Base-by-base conservation (phyloP, 2,329 filamentous ascomycete species). In the Diaporthe sp. region DNA sequence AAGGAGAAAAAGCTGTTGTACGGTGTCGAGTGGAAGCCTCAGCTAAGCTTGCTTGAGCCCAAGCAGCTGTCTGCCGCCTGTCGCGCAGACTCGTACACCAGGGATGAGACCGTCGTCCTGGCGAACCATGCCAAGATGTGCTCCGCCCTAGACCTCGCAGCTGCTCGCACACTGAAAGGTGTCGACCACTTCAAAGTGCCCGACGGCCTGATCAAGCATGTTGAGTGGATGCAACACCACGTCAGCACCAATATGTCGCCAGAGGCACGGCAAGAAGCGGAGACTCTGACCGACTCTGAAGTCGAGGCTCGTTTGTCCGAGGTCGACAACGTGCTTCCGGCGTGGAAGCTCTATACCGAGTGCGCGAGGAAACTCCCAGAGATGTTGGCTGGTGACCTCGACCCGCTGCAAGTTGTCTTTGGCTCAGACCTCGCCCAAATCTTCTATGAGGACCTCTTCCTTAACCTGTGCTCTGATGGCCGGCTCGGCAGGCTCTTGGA, bases 361-460 rank as follows among this genome's bases (percentile, higher is more conserved):
- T 78, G 81, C 30, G 82, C 78, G 12, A 79, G 81, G n/a, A 78
- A 80, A 22, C 77, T 85, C 9, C 74, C 75, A 3, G 76, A 72
- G 9, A 83, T 86, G 28, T 76, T 85, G 5, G 58, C 76, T 3
- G 82, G 81, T 3, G 78, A 81, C 45, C 76, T 80, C 9, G 81
- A 85, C 67, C 82, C 84, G 0, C 77, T 85, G 0, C 77, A 83
- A 38, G 76, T 85, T 17, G 79, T 85, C n/a, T 84, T 85, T 74
- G 80, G 80, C 47, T 78, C 80, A 1, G 79, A 81, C 28, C 76
- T 82, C 2, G 81, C 85, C 1, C 81, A 82, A 55, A 76, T 77
- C 2, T 81, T 84, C 73, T 85, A 85, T 71, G 77, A 77, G 15
- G 78, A 82, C 40, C 74, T 84, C 72, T 83, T 82, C 74, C 60